Evolutionary conservation across 805 yeast genomes (phyloP), one percentile per base, ranked within the genome.

Genomic region (Ascoidea rubescens): DNA sequence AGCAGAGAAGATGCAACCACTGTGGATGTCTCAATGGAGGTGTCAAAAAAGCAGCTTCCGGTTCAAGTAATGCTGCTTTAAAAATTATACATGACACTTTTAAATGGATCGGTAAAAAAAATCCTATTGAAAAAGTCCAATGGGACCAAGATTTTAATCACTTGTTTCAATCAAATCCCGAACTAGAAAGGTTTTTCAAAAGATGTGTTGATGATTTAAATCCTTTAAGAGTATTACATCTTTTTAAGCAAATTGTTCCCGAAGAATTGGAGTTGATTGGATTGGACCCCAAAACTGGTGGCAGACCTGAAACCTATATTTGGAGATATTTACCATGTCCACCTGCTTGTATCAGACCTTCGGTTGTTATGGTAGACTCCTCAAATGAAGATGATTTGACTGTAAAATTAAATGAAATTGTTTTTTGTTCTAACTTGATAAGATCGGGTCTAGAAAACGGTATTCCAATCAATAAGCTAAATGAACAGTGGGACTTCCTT

Each of bases 321-420:
- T 93, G 99, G 99, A 79, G 96, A 63, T 93, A 90, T 64, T 75
- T 93, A 52, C 99, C 99, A 0, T 98, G 98, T 0, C 99, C 99
- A 1, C 99, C 99, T 0, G 97, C 95, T 17, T 93, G 99, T 74
- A 93, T 93, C 52, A 79, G 99, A 58, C 99, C 99, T 3, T 90
- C 98, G 4, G 98, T 93, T 33, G 74, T 82, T 71, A 88, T 87
- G 90, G 89, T 87, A 64, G 95, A 86, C 58, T 77, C 83, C 5
- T 84, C 95, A 17, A 93, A 93, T 67, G 99, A 93, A 70, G 99
- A 93, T 68, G 99, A 95, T 68, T 72, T 93, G 57, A 93, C 99
- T 0, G 96, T 90, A 37, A 93, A 93, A 64, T 72, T 93, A 54
- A 88, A 98, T 0, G 99, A 93, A 68, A 87, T 93, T 56, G 98